phyloP scores from a whole-genome alignment of 163 green algal genomes.

The Chloromonas sp. region DNA sequence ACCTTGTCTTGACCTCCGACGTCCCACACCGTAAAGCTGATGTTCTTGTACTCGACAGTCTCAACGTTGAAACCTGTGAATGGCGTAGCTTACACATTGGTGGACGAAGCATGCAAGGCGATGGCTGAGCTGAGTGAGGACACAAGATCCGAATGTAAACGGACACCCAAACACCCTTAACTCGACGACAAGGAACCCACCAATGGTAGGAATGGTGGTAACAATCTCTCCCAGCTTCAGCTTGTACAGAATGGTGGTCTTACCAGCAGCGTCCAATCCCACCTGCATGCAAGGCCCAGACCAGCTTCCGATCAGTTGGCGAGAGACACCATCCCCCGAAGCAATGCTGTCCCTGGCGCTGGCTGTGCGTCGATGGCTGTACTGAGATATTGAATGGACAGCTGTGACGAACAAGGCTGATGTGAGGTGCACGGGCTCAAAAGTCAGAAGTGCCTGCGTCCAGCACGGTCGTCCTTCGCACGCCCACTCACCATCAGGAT shows the following conservation, averaged over 20 bases:
- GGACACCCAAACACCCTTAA: no score
- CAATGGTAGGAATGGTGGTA: slow-evolving; percentile 95
- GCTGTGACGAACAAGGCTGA: no score
- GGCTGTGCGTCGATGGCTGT: no score
- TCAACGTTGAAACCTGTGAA: slow-evolving; percentile 97
- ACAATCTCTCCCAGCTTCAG: slow-evolving; percentile 74
- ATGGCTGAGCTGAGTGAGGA: no score
- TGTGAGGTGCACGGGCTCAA: no score
- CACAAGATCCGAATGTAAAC: no score
- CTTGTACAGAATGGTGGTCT: slow-evolving; percentile 77
- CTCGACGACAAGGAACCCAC: slow-evolving; percentile 29
- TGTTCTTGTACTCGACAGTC: slow-evolving; percentile 99
- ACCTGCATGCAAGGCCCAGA: slow-evolving; percentile 11
- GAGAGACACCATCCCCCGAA: no score
- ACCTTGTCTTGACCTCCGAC: slow-evolving; percentile 97
- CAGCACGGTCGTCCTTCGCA: no score
- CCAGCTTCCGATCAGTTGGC: neutral
- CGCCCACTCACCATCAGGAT: slow-evolving; percentile 23
- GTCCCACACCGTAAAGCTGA: slow-evolving; percentile 97
- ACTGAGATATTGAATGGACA: no score
- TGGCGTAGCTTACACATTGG: neutral
- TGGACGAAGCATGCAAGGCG: no score
- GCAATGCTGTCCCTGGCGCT: no score
- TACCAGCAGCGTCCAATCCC: slow-evolving; percentile 70
- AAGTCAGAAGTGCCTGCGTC: no score